Conservation (phyloP, 2,329 filamentous ascomycete species). For the Colletotrichum tamarilloi region DNA sequence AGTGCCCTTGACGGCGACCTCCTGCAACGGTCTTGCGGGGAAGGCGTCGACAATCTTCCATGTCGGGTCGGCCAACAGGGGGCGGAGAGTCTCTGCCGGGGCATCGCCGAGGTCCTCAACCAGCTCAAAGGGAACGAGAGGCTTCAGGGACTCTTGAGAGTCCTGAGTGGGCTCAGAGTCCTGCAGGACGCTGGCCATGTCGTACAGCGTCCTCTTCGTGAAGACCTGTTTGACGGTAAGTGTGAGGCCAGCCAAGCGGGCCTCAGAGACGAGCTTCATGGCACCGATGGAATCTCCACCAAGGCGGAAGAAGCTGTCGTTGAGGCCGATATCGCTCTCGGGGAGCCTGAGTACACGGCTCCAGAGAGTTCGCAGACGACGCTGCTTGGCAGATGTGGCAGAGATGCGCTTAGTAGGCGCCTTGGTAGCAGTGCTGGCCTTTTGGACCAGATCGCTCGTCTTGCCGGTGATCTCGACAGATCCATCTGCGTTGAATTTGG, state of each 20-base stretch:
- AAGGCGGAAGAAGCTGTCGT: constrained; percentile 70
- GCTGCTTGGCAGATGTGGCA: constrained; percentile 54
- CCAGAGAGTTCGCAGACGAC: constrained; percentile 60
- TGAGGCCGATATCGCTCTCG: constrained; percentile 59
- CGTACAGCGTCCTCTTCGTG: constrained; percentile 56
- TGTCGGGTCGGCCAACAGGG: constrained; percentile 60
- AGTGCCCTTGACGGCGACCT: constrained; percentile 69
- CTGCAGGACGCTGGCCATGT: constrained; percentile 64
- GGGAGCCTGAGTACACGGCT: constrained; percentile 55
- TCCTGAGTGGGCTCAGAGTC: constrained; percentile 43
- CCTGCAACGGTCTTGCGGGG: constrained; percentile 68
- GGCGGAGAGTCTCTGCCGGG: constrained; percentile 51
- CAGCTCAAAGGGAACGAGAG: constrained; percentile 61
- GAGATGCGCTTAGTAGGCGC: constrained; percentile 46
- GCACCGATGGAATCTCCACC: constrained; percentile 70
- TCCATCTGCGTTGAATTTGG: constrained; percentile 48
- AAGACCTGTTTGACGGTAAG: constrained; percentile 69
- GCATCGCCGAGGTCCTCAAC: constrained; percentile 59
- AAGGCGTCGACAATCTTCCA: constrained; percentile 67
- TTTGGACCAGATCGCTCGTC: constrained; percentile 28
- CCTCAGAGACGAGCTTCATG: constrained; percentile 70
- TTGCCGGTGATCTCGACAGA: constrained; percentile 45
- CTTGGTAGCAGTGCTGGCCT: constrained; percentile 16
- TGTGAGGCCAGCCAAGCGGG: constrained; percentile 57
- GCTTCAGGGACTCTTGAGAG: constrained; percentile 23